Base-by-base conservation (phyloP, 768 basidiomycete species). In the Myochromella boudieri region DNA sequence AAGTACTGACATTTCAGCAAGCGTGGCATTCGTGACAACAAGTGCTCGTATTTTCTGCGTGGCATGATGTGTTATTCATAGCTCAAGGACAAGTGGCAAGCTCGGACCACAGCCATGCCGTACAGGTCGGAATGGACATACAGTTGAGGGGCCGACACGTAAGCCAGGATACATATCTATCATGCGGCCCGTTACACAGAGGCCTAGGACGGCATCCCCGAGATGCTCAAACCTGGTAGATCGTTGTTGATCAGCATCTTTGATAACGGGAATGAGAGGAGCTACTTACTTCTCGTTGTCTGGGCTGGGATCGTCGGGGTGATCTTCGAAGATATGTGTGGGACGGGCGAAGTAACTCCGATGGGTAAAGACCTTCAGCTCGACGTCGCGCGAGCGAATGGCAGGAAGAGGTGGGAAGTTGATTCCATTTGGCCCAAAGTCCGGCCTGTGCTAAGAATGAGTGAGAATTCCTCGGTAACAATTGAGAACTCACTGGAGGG, bases 101-200 rank as follows among this genome's bases (percentile, higher is more conserved):
- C 43, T 22, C 44, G 48, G 38, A 44, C 55, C 39, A 51, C 24
- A 44, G 37, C 45, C 22, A 49, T 40, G 49, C 44, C 52, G 43
- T 49, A 47, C 37, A 29, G 53, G 46, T 44, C 28, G 33, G 36
- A 33, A 28, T 25, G n/a, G 14, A 61, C 78, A 60, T 61, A 86
- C 89, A 46, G 89, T 88, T 3, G 84, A 80, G 14, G 89, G 87
- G 2, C 89, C 89, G 31, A 91, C 89, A 15, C 79, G 82, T 15
- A 91, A 65, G 42, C 78, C 72, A 0, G 88, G 89, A 65, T 78
- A 86, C 58, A 75, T 71, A 17, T 84, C 75, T 37, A 76, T 63
- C 60, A 91, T 68, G 27, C 91, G 71, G 41, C 61, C 66, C 0
- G 89, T 91, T 26, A 90, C 81, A 22, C 80, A 67, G 17, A 91